Percentiles rank a stretch among this genome's conserved stretches.
These are phyloP conservation scores for Nakazawaea populi DNA, from an alignment of 805 yeast genomes.

Conservation along the genomic window DNA sequence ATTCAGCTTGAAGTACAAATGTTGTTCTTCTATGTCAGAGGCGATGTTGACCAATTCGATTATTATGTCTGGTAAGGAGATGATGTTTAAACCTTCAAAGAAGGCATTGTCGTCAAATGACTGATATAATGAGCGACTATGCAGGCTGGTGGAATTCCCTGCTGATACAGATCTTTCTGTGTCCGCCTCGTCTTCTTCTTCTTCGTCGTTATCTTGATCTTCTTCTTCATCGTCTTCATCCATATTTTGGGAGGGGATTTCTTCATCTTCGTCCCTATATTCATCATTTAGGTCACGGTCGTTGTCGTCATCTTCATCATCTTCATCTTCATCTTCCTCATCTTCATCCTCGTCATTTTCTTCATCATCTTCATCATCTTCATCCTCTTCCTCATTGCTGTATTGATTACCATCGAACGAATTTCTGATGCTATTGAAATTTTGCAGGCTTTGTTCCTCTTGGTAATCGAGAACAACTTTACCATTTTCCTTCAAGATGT, in stretches of 20 bases:
- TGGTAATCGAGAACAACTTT: slow-evolving; percentile 5
- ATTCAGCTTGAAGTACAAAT: slow-evolving; percentile 19
- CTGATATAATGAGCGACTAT: slow-evolving; percentile 16
- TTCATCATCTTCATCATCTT: slow-evolving; percentile 12
- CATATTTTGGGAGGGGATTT: neutral
- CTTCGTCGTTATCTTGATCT: slow-evolving; percentile 20
- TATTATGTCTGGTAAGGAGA: slow-evolving; percentile 5
- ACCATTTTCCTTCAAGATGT: slow-evolving; percentile 16
- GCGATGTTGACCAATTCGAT: slow-evolving; percentile 13
- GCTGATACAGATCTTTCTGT: slow-evolving; percentile 16
- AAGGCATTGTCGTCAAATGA: slow-evolving; percentile 7
- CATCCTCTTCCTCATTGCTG: slow-evolving; percentile 14
- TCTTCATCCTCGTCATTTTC: slow-evolving; percentile 15
- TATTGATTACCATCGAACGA: slow-evolving; percentile 12
- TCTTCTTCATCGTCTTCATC: slow-evolving; percentile 19
- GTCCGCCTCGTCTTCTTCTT: slow-evolving; percentile 14
- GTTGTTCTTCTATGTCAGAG: slow-evolving; percentile 23
- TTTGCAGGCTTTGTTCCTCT: neutral
- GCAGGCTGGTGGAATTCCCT: neutral
- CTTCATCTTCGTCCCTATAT: slow-evolving; percentile 15
- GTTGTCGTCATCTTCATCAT: slow-evolving; percentile 21
- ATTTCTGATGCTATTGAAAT: neutral
- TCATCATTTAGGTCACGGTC: slow-evolving; percentile 18
- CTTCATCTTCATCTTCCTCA: slow-evolving; percentile 16
- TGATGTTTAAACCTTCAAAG: neutral